Conservation (phyloP, 78 protist genomes). For the Dictyostelium purpureum region DNA sequence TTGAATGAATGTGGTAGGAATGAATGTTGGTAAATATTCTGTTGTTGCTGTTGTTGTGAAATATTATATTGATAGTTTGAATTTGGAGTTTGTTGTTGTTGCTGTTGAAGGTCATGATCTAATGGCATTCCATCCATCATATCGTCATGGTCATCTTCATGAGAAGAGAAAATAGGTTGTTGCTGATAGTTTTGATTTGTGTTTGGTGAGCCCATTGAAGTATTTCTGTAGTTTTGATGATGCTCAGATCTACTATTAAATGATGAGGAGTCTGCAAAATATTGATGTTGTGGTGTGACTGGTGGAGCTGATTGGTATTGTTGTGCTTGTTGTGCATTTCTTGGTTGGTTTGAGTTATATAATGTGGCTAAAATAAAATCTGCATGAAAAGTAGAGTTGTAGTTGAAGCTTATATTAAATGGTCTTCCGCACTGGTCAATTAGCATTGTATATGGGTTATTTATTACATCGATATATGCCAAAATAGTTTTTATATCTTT, state of each 20-base stretch:
- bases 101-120: background rate
- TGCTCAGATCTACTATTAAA: no score
- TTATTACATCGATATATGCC: conserved; percentile 16
- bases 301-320: background rate
- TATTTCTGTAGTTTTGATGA: background rate
- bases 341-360: background rate
- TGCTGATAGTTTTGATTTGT: background rate
- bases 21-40: no score
- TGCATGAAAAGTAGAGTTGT: background rate
- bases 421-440: conserved; percentile 4
- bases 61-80: background rate
- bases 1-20: background rate
- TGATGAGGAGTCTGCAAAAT: no score
- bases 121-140: no score
- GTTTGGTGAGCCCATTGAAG: no score
- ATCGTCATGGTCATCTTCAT: no score
- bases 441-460: background rate
- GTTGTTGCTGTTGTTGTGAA: background rate
- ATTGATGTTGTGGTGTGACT: background rate
- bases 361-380: conserved; percentile 30
- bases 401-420: background rate
- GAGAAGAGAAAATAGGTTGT: no score
- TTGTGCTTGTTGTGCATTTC: background rate
- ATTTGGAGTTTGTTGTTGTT: background rate
- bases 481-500: conserved; percentile 48